phyloP scores from a whole-genome alignment of 176 grass and related monocot genomes.

The Guadua angustifolia region DNA sequence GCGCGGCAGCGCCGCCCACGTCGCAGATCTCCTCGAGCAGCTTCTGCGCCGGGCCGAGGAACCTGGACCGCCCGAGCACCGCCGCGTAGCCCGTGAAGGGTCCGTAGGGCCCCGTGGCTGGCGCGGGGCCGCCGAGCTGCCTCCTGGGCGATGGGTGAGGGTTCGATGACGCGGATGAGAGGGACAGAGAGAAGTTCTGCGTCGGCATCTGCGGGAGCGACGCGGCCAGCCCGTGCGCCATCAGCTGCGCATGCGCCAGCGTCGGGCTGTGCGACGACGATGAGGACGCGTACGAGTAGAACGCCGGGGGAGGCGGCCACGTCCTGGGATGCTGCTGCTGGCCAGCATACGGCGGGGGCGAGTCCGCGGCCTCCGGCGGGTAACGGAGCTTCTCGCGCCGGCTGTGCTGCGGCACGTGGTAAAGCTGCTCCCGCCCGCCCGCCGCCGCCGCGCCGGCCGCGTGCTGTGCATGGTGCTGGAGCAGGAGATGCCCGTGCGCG shows the following conservation, averaged over 20 bases:
- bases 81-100: slow-evolving; percentile 90
- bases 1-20: slow-evolving; percentile 51
- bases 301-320: slow-evolving; percentile 33
- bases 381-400: slow-evolving; percentile 96
- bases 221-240: slow-evolving; percentile 32
- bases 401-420: slow-evolving; percentile 94
- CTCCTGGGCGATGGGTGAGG: slow-evolving; percentile 22
- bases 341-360: background rate
- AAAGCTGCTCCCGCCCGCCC: slow-evolving; percentile 63
- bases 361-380: slow-evolving; percentile 53
- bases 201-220: slow-evolving; percentile 52
- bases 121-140: slow-evolving; percentile 2
- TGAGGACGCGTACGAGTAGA: slow-evolving; percentile 61
- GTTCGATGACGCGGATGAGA: slow-evolving; percentile 58
- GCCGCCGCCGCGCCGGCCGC: slow-evolving; percentile 16
- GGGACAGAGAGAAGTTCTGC: slow-evolving; percentile 70
- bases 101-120: slow-evolving; percentile 44
- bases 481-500: slow-evolving; percentile 47
- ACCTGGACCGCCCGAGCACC: slow-evolving; percentile 78
- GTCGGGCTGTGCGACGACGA: slow-evolving; percentile 61
- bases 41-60: slow-evolving; percentile 79
- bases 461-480: slow-evolving; percentile 69
- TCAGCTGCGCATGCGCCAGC: slow-evolving; percentile 47
- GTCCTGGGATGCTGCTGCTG: background rate
- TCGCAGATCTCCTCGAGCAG: slow-evolving; percentile 88